phyloP scores from a whole-genome alignment of 2,329 filamentous ascomycete species.

The Penicillium griseofulvum region DNA sequence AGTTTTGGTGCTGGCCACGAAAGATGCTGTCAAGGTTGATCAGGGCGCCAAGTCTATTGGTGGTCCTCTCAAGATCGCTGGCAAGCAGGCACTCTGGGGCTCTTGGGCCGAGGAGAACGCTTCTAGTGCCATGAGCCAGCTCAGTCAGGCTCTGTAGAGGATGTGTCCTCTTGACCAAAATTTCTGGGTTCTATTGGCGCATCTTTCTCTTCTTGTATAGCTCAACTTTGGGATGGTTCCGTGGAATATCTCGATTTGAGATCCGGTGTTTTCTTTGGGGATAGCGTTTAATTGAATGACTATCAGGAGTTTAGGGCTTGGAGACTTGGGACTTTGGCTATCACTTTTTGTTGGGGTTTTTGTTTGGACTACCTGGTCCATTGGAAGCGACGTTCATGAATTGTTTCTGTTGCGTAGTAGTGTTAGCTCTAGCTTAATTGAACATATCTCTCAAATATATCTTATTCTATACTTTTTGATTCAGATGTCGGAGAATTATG shows the following conservation, averaged over 20 bases:
- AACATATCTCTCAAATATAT: slow-evolving; percentile 14
- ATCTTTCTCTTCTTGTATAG: slow-evolving; percentile 26
- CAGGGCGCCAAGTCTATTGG: slow-evolving; percentile 72
- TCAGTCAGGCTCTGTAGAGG: slow-evolving; percentile 28
- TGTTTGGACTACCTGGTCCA: slow-evolving; percentile 3
- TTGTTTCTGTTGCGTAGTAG: slow-evolving; percentile 7
- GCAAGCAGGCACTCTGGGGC: slow-evolving; percentile 95
- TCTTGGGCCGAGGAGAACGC: slow-evolving; percentile 78
- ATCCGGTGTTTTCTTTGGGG: slow-evolving; percentile 19
- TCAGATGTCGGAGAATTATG: background rate
- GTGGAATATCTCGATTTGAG: slow-evolving; percentile 20
- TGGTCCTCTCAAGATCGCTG: slow-evolving; percentile 75
- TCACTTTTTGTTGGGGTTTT: slow-evolving; percentile 6
- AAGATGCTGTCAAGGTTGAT: slow-evolving; percentile 96
- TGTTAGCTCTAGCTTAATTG: slow-evolving; percentile 21
- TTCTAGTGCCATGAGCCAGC: slow-evolving; percentile 44
- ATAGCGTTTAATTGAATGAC: slow-evolving; percentile 12
- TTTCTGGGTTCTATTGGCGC: slow-evolving; percentile 16
- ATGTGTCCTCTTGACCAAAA: slow-evolving; percentile 7
- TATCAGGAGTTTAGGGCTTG: slow-evolving; percentile 20
- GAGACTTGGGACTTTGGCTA: slow-evolving; percentile 14
- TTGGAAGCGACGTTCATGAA: slow-evolving; percentile 9
- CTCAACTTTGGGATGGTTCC: slow-evolving; percentile 20
- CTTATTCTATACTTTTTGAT: background rate
- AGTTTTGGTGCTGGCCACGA: slow-evolving; percentile 89